These are phyloP conservation scores for Speleostelium caveatum DNA, from an alignment of 78 protist species.

Conservation along the genomic window DNA sequence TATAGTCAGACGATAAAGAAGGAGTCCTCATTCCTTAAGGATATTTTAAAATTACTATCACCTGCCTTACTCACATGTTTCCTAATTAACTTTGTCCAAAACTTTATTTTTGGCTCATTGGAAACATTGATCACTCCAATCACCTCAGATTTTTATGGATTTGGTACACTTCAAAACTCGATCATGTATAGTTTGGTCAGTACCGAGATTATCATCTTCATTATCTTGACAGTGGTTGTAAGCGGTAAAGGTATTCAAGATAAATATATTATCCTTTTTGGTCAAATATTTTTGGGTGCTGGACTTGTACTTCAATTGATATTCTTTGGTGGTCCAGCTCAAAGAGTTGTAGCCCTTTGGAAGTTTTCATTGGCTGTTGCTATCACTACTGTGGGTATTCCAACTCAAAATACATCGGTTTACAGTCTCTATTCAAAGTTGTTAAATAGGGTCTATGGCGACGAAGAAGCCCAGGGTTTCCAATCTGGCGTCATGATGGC, in stretches of 20 bases:
- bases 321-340: conserved; percentile 59
- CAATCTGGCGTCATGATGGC: conserved; percentile 62
- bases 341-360: conserved; percentile 25
- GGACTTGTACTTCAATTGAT: conserved; percentile 35
- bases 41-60: conserved; percentile 16
- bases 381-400: conserved; percentile 67
- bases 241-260: conserved; percentile 53
- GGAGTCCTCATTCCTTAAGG: conserved; percentile 7
- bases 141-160: conserved; percentile 30
- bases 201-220: conserved; percentile 65
- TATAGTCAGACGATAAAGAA: not conserved
- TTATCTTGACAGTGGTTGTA: conserved; percentile 22
- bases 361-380: conserved; percentile 41
- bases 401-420: conserved; percentile 62
- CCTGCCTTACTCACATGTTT: conserved; percentile 56
- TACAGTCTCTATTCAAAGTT: conserved; percentile 57
- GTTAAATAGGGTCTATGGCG: conserved; percentile 63
- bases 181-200: conserved; percentile 30
- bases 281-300: conserved; percentile 29
- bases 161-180: conserved; percentile 26
- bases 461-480: conserved; percentile 57
- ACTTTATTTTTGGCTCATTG: conserved; percentile 61
- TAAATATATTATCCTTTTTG: conserved; percentile 45
- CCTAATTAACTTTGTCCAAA: conserved; percentile 70
- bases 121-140: conserved; percentile 65